Conservation (phyloP, 1,139 yeast genomes). For the Pichia cactophila region DNA sequence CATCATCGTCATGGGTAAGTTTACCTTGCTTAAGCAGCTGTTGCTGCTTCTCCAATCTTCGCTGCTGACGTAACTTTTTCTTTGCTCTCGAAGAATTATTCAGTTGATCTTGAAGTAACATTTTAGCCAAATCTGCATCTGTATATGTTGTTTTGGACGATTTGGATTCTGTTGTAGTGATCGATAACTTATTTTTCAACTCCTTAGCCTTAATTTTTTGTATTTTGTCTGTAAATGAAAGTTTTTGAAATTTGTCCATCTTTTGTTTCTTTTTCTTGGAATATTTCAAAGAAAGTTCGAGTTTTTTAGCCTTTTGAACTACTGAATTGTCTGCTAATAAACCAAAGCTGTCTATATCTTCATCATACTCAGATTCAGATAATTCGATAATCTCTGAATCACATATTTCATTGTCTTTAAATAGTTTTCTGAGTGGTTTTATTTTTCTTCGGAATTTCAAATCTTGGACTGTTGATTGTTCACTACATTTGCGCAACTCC, state of each 20-base stretch:
- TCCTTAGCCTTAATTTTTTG: slow-evolving; percentile 17
- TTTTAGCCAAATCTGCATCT: slow-evolving; percentile 16
- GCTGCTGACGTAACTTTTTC: slow-evolving; percentile 14
- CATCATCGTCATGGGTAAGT: slow-evolving; percentile 17
- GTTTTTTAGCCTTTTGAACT: slow-evolving; percentile 5
- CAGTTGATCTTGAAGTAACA: slow-evolving; percentile 18
- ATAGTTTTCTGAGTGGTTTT: slow-evolving; percentile 17
- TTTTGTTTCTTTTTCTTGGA: slow-evolving; percentile 6
- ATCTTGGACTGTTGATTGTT: background rate
- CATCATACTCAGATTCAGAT: slow-evolving; percentile 19
- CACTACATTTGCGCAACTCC: background rate
- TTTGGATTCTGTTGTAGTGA: background rate
- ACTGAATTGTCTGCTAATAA: background rate
- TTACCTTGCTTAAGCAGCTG: slow-evolving; percentile 15
- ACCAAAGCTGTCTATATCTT: slow-evolving; percentile 7
- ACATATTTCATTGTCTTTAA: background rate
- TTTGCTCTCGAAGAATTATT: slow-evolving; percentile 14
- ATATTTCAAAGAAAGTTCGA: slow-evolving; percentile 8
- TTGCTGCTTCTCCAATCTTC: slow-evolving; percentile 1
- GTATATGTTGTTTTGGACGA: slow-evolving; percentile 12
- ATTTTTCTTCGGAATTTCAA: no score
- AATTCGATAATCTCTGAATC: slow-evolving; percentile 15
- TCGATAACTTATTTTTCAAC: slow-evolving; percentile 8
- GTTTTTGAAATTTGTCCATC: slow-evolving; percentile 2
- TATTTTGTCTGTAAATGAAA: slow-evolving; percentile 8